phyloP scores from a whole-genome alignment of 805 yeast species.

The Metschnikowia baotianmanensis region DNA sequence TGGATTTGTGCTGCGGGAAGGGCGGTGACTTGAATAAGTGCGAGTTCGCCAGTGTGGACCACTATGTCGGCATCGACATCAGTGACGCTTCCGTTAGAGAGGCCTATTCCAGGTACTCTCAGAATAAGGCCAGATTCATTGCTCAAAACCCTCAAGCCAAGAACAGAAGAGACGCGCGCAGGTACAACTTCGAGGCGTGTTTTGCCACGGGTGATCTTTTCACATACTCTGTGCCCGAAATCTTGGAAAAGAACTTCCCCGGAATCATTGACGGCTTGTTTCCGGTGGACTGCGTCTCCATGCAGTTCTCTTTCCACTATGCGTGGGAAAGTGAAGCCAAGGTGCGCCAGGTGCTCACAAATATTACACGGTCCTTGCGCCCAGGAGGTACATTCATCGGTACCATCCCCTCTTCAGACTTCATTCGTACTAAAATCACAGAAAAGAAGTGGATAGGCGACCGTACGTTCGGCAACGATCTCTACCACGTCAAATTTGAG shows the following conservation, averaged over 20 bases:
- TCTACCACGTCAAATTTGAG: constrained; percentile 81
- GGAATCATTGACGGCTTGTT: constrained; percentile 59
- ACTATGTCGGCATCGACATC: constrained; percentile 87
- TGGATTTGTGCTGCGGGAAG: constrained; percentile 95
- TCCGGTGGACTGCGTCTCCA: constrained; percentile 85
- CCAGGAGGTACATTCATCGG: constrained; percentile 90
- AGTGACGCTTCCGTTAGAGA: constrained; percentile 86
- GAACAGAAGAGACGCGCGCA: constrained; percentile 35
- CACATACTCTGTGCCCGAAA: constrained; percentile 62
- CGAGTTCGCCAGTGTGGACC: constrained; percentile 67
- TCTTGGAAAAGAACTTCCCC: constrained; percentile 59
- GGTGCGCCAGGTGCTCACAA: constrained; percentile 67
- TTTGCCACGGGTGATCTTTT: constrained; percentile 94
- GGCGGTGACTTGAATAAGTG: constrained; percentile 96
- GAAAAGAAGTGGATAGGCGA: constrained; percentile 42
- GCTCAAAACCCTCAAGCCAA: constrained; percentile 23
- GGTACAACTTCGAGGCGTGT: constrained; percentile 69
- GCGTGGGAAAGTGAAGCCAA: constrained; percentile 86
- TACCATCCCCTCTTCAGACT: constrained; percentile 90
- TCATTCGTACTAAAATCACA: constrained; percentile 62
- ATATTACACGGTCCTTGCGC: constrained; percentile 71
- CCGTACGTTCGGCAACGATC: constrained; percentile 77
- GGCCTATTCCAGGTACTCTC: constrained; percentile 71
- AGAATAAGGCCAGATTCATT: constrained; percentile 44
- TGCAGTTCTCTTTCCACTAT: constrained; percentile 93